Percentiles rank a stretch among this genome's conserved stretches.
Evolutionary conservation across 2,329 filamentous ascomycete species (phyloP).

Genomic region (Verruconis gallopava): DNA sequence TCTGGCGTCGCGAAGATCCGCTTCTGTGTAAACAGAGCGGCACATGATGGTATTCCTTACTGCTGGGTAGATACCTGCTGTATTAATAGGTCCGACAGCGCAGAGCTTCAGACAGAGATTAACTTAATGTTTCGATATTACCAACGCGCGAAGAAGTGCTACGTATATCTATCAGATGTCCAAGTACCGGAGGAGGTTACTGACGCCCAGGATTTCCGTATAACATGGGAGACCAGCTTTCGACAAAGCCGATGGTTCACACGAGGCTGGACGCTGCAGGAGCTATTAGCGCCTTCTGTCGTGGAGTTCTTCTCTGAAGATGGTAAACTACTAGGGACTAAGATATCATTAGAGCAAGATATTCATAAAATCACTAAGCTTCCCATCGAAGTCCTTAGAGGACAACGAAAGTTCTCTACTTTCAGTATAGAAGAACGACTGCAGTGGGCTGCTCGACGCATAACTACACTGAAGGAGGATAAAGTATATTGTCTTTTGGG

Average conservation of each 20-base stretch:
- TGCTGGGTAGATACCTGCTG: slow-evolving; percentile 13
- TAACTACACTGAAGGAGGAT: slow-evolving; percentile 5
- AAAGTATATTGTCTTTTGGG: slow-evolving; percentile 7
- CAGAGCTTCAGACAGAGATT: slow-evolving; percentile 7
- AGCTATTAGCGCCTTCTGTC: slow-evolving; percentile 14
- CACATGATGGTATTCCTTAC: slow-evolving; percentile 12
- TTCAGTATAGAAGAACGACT: slow-evolving; percentile 9
- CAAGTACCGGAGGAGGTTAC: slow-evolving; percentile 7
- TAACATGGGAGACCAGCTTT: slow-evolving; percentile 10
- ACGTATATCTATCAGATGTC: slow-evolving; percentile 11
- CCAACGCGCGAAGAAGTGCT: slow-evolving; percentile 9
- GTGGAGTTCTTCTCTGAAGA: slow-evolving; percentile 18
- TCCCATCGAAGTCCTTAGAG: background rate
- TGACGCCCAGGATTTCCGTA: slow-evolving; percentile 2
- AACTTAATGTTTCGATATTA: slow-evolving; percentile 11
- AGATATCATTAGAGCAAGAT: slow-evolving; percentile 16
- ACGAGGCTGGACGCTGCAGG: slow-evolving; percentile 14
- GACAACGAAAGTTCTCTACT: background rate
- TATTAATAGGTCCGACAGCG: slow-evolving; percentile 4
- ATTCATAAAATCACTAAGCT: slow-evolving; percentile 15
- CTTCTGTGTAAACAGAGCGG: slow-evolving; percentile 10
- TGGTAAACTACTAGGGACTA: slow-evolving; percentile 18
- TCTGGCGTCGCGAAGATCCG: slow-evolving; percentile 9
- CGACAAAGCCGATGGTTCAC: slow-evolving; percentile 13
- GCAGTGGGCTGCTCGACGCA: background rate